Evolutionary conservation across 805 yeast genomes (phyloP).

Genomic region (Scheffersomyces lignosus): DNA sequence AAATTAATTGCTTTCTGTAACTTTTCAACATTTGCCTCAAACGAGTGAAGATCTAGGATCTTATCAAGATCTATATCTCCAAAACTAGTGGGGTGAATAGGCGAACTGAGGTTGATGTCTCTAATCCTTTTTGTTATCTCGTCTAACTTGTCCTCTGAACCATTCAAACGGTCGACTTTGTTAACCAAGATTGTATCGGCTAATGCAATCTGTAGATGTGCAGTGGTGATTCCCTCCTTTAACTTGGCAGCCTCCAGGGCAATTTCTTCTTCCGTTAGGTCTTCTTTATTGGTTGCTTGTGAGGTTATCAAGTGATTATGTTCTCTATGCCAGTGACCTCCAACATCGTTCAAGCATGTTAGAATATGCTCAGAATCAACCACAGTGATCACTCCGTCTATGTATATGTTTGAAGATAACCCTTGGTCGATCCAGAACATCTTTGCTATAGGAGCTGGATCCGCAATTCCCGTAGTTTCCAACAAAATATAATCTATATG

Average conservation of each 20-base stretch:
- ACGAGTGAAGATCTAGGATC: constrained; percentile 79
- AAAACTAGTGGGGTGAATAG: constrained; percentile 63
- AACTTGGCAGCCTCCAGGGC: constrained; percentile 32
- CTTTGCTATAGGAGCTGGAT: constrained; percentile 94
- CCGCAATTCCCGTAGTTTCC: constrained; percentile 96
- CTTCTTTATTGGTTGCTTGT: constrained; percentile 19
- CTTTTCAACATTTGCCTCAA: constrained; percentile 41
- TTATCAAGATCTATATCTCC: constrained; percentile 71
- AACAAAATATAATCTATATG: constrained; percentile 86
- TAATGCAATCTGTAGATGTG: constrained; percentile 84
- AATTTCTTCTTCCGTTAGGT: constrained; percentile 24
- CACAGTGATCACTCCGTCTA: constrained; percentile 90
- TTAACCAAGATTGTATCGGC: constrained; percentile 84
- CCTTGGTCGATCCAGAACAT: constrained; percentile 99
- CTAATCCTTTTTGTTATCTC: constrained; percentile 40
- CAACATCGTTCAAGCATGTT: constrained; percentile 65
- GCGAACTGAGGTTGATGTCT: constrained; percentile 67
- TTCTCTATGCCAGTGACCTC: constrained; percentile 66
- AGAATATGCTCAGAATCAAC: constrained; percentile 71
- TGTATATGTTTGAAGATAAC: constrained; percentile 74
- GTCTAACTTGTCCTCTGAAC: constrained; percentile 20
- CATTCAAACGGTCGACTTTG: constrained; percentile 60
- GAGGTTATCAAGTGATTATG: constrained; percentile 25
- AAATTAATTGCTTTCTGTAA: constrained; percentile 14
- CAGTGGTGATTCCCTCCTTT: constrained; percentile 62